Base-by-base conservation (phyloP, 2,329 filamentous ascomycete genomes). In the Clathrospora elynae region DNA sequence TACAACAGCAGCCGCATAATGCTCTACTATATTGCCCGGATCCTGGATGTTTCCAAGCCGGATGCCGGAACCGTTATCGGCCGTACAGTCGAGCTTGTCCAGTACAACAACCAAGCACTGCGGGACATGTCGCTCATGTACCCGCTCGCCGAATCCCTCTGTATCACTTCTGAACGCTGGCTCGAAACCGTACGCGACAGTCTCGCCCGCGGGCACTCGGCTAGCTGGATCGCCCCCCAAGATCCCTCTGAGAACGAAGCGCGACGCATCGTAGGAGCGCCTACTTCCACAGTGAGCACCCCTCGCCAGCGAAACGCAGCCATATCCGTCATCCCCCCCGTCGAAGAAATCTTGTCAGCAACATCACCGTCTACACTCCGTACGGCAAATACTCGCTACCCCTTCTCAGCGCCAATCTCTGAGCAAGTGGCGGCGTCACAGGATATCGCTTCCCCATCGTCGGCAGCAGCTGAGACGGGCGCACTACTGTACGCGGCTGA, bases 1-100 rank as follows among this genome's bases (percentile, higher is more conserved):
- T 66, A 66, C 47, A 66, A 66, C 38, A 66, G 63, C 42, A 66
- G 52, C 20, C 53, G 63, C 3, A 66, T 66, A 28, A 66, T 66
- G 63, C 53, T 66, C 11, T 66, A 64, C 33, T 64, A 66, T 17
- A 65, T 65, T 13, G 63, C 63, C 5, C 46, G 58, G 5, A 58
- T 64, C 13, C 40, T 66, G 10, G 63, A 66, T 16, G 39, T 53
- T 4, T 47, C 59, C 2, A 64, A 65, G 26, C 50, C 56, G 1
- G 58, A 64, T 23, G 57, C 62, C 6, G 47, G 46, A n/a, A 55
- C 55, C 2, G 52, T 60, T 0, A 60, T 65, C 18, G 41, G 53
- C 5, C 55, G 59, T 6, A 65, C 62, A 13, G 51, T 66, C 3
- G 63, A 63, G 32, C 35, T 66, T 2, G 62, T 66, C 2, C 57